Base-by-base conservation (phyloP, 352 stramenopile species). In the Globisporangium lucens region DNA sequence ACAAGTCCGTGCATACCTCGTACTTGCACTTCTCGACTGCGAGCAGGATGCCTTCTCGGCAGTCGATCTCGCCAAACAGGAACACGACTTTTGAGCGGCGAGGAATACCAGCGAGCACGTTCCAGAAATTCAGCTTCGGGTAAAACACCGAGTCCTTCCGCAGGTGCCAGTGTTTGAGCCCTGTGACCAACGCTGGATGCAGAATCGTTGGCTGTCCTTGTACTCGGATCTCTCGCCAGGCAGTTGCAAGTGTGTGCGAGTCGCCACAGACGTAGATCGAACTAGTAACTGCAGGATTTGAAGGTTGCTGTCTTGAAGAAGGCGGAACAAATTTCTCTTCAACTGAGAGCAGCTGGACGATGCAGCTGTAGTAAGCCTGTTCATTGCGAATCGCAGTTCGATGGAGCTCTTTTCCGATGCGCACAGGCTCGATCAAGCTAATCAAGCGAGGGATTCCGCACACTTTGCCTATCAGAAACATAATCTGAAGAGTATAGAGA, bases 11-110 rank as follows among this genome's bases (percentile, higher is more conserved):
- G 4, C 52, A 53, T 47, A 94, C 85, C 78, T 95, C 77, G 63
- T 98, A 97, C 61, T 89, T 89, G 65, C 83, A 92, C 57, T 90
- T 89, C 60, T 97, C 87, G 20, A 97, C 89, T 3, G 91, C 90
- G 1, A 89, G 62, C 8, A 98, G 66, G 46, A 98, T 90, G 20
- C 95, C 96, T 75, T 98, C 95, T 13, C 96, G 81, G 68, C 95
- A 98, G 67, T 99, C 96, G 63, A 99, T 98, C 74, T 99, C 96
- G 36, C 96, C 94, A 74, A 98, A 90, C 46, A 97, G 81, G 49
- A 98, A 93, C 24, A 98, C 73, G 7, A 99, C 89, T 4, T 74
- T 76, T 2, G 89, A 78, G 12, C 76, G 71, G 1, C 17, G 69
- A 8, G 89, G 89, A 17, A 95, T 78, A 12, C 72, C 75, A 1